Evolutionary conservation across 2,329 filamentous ascomycete genomes (phyloP).

Genomic region (Diaporthe helianthi): DNA sequence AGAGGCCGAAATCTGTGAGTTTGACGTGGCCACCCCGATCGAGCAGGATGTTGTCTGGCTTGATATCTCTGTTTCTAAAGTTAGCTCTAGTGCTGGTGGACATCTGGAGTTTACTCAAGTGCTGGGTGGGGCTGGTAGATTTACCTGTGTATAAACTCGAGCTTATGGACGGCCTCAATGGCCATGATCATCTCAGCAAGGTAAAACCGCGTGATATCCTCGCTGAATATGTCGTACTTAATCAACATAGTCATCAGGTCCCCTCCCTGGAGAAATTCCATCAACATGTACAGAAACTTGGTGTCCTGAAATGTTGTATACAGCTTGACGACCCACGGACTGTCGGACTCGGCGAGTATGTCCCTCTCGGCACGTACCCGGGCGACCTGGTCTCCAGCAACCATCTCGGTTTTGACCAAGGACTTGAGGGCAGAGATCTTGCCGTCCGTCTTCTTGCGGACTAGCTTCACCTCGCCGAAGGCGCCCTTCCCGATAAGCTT

Average conservation of each 20-base stretch:
- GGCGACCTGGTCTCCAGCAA: conserved; percentile 80
- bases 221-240: conserved; percentile 84
- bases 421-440: conserved; percentile 84
- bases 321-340: conserved; percentile 81
- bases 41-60: conserved; percentile 81
- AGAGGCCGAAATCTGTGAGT: conserved; percentile 81
- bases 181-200: conserved; percentile 82
- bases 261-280: conserved; percentile 82
- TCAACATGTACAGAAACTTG: conserved; percentile 79
- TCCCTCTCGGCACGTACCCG: conserved; percentile 82
- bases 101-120: too few species aligned
- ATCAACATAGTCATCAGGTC: conserved; percentile 87
- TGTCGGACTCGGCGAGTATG: conserved; percentile 80
- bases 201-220: conserved; percentile 84
- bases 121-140: too few species aligned
- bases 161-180: conserved; percentile 82
- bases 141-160: conserved; percentile 80
- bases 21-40: conserved; percentile 82
- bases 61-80: conserved; percentile 67
- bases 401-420: conserved; percentile 81
- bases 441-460: conserved; percentile 76
- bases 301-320: conserved; percentile 81
- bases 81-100: too few species aligned
- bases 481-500: conserved; percentile 84
- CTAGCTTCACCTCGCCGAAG: conserved; percentile 80